Evolutionary conservation across 2,329 filamentous ascomycete genomes (phyloP).

Genomic region (Epichloe coenophiala): DNA sequence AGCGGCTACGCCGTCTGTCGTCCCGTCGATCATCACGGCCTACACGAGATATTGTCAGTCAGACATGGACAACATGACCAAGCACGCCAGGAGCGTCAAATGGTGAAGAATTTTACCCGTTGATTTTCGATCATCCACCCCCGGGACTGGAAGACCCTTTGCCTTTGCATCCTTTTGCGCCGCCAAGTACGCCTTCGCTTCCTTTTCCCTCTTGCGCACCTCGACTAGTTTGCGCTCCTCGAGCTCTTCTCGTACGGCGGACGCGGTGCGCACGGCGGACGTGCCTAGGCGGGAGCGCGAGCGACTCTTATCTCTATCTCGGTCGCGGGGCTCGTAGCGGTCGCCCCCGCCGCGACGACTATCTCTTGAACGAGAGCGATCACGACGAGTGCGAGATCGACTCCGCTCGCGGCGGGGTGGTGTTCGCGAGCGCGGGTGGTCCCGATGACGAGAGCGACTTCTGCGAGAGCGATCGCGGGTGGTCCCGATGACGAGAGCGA

Average conservation of each 20-base stretch:
- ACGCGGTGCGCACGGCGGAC: slow-evolving; percentile 23
- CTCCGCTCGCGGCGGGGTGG: slow-evolving; percentile 19
- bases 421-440: slow-evolving; percentile 17
- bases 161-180: slow-evolving; percentile 46
- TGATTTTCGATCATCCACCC: slow-evolving; percentile 38
- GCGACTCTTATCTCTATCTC: slow-evolving; percentile 23
- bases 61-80: too few relatives aligned
- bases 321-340: slow-evolving; percentile 7
- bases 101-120: neutral
- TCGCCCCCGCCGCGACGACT: slow-evolving; percentile 11
- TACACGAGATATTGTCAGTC: neutral
- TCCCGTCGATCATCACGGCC: slow-evolving; percentile 19
- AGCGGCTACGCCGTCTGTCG: slow-evolving; percentile 23
- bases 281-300: slow-evolving; percentile 29
- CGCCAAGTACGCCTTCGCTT: slow-evolving; percentile 51
- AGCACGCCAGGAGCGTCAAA: too few relatives aligned
- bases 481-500: slow-evolving; percentile 19
- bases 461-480: slow-evolving; percentile 20
- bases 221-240: slow-evolving; percentile 48
- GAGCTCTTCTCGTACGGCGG: slow-evolving; percentile 31
- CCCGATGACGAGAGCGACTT: slow-evolving; percentile 20
- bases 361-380: slow-evolving; percentile 12
- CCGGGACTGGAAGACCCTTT: slow-evolving; percentile 43
- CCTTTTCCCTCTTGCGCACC: slow-evolving; percentile 47
- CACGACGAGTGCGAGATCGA: slow-evolving; percentile 8